phyloP scores from a whole-genome alignment of 495 filamentous ascomycete genomes.

The Hypoxylon perforatum region DNA sequence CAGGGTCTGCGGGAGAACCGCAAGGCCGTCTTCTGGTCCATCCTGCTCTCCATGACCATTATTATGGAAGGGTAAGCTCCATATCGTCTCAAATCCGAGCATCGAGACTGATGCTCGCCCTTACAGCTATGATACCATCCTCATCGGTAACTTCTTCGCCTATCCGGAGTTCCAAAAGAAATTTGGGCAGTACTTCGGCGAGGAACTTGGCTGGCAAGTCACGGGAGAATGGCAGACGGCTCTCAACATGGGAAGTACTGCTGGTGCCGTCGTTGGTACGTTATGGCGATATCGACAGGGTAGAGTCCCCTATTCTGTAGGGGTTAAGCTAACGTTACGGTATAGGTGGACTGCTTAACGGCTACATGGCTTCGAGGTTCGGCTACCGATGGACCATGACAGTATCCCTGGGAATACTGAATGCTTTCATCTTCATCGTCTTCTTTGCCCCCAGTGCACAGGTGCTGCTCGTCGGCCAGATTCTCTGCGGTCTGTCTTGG shows the following conservation, averaged over 20 bases:
- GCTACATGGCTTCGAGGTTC: conserved; percentile 58
- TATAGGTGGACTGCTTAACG: conserved; percentile 55
- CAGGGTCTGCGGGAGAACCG: conserved; percentile 53
- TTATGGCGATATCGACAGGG: not conserved
- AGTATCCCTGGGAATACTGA: conserved; percentile 55
- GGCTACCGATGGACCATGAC: conserved; percentile 60
- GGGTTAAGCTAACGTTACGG: not conserved
- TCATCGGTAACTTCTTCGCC: conserved; percentile 48
- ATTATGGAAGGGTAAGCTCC: conserved; percentile 62
- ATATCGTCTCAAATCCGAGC: not conserved
- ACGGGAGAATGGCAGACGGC: conserved; percentile 46
- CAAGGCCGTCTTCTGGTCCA: conserved; percentile 58
- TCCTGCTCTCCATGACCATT: conserved; percentile 61
- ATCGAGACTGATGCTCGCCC: not conserved
- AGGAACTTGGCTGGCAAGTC: conserved; percentile 38
- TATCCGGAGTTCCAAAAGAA: conserved; percentile 48
- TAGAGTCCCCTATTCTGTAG: not conserved
- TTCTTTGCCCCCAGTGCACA: conserved; percentile 70
- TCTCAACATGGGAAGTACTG: conserved; percentile 44
- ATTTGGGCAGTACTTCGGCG: conserved; percentile 45
- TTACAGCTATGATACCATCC: conserved; percentile 55
- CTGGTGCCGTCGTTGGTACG: conserved; percentile 46
- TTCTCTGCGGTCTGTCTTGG: conserved; percentile 75
- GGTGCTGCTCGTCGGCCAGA: conserved; percentile 69
- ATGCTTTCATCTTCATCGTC: conserved; percentile 61